phyloP scores from a whole-genome alignment of 2,329 filamentous ascomycete species.

The Nemania sp. region DNA sequence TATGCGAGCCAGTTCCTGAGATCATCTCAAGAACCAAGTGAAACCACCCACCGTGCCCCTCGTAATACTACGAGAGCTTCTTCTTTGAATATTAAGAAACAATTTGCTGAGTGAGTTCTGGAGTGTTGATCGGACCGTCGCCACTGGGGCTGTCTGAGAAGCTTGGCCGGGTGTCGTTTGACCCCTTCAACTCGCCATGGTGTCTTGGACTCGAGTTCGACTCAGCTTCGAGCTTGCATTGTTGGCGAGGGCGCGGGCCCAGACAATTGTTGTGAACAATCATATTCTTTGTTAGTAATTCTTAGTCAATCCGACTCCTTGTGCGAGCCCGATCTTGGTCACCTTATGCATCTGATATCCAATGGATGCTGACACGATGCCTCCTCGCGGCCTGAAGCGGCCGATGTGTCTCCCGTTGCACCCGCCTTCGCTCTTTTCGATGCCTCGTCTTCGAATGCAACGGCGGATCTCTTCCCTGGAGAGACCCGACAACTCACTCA shows the following conservation, averaged over 20 bases:
- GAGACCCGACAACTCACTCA: slow-evolving; percentile 37
- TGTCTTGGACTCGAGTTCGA: slow-evolving; percentile 22
- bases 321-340: neutral
- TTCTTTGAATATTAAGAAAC: slow-evolving; percentile 19
- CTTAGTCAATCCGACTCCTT: slow-evolving; percentile 32
- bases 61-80: neutral
- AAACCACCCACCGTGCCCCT: neutral
- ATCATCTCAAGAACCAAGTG: slow-evolving; percentile 2
- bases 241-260: slow-evolving; percentile 22
- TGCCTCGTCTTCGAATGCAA: slow-evolving; percentile 36
- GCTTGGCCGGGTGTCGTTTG: slow-evolving; percentile 14
- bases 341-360: neutral
- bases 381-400: slow-evolving; percentile 27
- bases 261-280: slow-evolving; percentile 37
- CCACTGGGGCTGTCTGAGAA: slow-evolving; percentile 12
- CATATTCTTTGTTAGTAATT: slow-evolving; percentile 36
- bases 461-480: slow-evolving; percentile 36
- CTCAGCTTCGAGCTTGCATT: slow-evolving; percentile 27
- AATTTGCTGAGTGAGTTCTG: slow-evolving; percentile 6
- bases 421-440: slow-evolving; percentile 35
- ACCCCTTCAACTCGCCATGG: slow-evolving; percentile 29
- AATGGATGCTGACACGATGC: slow-evolving; percentile 27
- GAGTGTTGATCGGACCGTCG: slow-evolving; percentile 11
- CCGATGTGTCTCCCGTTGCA: slow-evolving; percentile 33
- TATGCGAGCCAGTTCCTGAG: slow-evolving; percentile 18